Conservation (phyloP, 78 protist genomes). For the Emiliania huxleyi region DNA sequence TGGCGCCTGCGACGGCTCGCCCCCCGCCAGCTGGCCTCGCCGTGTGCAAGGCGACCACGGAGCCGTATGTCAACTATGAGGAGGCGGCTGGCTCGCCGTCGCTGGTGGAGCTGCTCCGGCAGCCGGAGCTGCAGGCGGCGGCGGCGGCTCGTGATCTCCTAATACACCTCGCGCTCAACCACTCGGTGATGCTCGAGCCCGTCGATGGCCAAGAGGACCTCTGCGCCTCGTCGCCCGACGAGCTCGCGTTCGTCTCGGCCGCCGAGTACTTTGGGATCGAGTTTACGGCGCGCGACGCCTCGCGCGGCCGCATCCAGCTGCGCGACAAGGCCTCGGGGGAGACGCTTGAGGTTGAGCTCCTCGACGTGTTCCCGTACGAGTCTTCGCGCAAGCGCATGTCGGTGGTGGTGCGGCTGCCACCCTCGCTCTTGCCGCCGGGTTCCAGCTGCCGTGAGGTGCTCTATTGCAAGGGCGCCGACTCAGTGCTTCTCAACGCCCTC, state of each 20-base stretch:
- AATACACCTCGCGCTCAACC: not conserved
- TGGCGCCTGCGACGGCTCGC: not conserved
- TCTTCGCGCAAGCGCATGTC: slow-evolving; percentile 91
- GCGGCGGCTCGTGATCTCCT: not conserved
- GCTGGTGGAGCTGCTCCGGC: not conserved
- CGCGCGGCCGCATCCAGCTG: not conserved
- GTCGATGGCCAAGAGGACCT: not conserved
- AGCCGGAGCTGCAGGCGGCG: not conserved
- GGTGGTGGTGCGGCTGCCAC: slow-evolving; percentile 53
- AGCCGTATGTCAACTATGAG: not conserved
- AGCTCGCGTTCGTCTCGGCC: slow-evolving; percentile 76
- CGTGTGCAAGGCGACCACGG: not conserved
- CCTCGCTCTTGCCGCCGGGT: slow-evolving; percentile 31
- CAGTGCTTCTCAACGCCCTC: slow-evolving; percentile 54
- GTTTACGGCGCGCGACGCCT: not conserved
- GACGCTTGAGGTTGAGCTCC: not conserved
- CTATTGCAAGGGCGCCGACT: slow-evolving; percentile 87
- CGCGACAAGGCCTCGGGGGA: not conserved
- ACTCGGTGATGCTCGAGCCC: not conserved
- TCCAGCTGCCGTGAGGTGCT: not conserved
- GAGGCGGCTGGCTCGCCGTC: not conserved
- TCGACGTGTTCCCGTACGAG: slow-evolving; percentile 70
- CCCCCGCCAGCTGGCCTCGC: not conserved
- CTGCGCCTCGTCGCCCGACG: slow-evolving; percentile 82
- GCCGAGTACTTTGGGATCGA: not conserved